Base-by-base conservation (phyloP, 768 basidiomycete genomes). In the Tricholoma furcatifolium region DNA sequence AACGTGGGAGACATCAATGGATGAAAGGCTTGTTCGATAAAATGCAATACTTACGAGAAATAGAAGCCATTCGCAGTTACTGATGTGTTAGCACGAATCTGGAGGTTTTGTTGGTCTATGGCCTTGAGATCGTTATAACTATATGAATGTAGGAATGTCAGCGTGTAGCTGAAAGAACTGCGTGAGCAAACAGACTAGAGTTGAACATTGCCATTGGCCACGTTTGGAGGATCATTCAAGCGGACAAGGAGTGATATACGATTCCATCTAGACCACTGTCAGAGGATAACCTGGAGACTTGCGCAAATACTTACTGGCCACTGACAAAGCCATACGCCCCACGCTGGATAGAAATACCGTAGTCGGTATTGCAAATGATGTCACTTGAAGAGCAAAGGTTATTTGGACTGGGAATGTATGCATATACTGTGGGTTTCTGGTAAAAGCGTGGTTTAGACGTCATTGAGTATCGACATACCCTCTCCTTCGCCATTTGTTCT, bases 171-270 rank as follows among this genome's bases (percentile, higher is more conserved):
- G 39, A 39, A 27, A 51, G 18, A 47, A 6, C n/a, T 45, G 47
- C 23, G 11, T 10, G 32, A 27, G 30, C 23, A 40, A 12, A 74
- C 89, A 57, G 52, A 89, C 88, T 83, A 90, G 14, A 90, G 67
- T 51, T 76, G 67, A 20, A 93, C 69, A 55, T 87, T 76, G 20
- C 91, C 93, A 64, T 93, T 93, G n/a, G 87, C 84, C 15, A 75
- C 68, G 50, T 79, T 72, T 8, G 77, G 72, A 1, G 87, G 87
- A 44, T 82, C 74, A 65, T 94, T 96, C 53, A 93, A 67, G 49
- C 85, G 83, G n/a, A 92, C 85, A 11, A 91, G 72, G 46, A 93
- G 66, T n/a, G 87, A 79, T 31, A 94, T 66, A 14, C 77, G 75
- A 55, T 81, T 83, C 91, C 89, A 91, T 59, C 83, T 85, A 39